Conservation (phyloP, 768 basidiomycete genomes). For the Tylopilus balloui region DNA sequence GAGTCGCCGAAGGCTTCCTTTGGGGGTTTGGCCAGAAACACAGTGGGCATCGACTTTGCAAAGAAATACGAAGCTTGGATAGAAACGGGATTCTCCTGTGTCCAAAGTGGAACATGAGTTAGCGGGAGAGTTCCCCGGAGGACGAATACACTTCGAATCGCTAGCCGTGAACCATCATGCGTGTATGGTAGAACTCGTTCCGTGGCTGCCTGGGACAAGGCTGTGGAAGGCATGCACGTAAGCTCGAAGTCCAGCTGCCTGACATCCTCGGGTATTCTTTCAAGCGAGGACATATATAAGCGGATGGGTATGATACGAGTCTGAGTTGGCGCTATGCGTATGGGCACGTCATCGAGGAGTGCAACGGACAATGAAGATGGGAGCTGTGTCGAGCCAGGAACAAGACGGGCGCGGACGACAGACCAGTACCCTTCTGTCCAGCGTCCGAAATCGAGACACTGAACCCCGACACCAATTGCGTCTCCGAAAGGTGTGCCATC, state of each 20-base stretch:
- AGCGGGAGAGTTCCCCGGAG: conserved; percentile 42
- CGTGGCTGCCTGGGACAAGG: not conserved
- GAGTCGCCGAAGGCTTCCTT: conserved; percentile 24
- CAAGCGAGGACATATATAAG: conserved; percentile 36
- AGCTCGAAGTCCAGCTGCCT: conserved; percentile 40
- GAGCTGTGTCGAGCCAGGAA: not conserved
- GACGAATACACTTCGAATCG: conserved; percentile 1
- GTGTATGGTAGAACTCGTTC: not conserved
- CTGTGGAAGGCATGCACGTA: conserved; percentile 20
- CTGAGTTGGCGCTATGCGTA: conserved; percentile 57
- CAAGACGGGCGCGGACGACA: conserved; percentile 28
- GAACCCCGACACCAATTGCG: conserved; percentile 60
- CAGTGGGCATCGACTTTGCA: conserved; percentile 48
- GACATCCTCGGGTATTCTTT: conserved; percentile 30
- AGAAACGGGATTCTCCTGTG: conserved; percentile 28
- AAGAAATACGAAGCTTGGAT: conserved; percentile 60
- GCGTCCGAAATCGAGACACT: conserved; percentile 34
- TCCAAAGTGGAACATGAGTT: conserved; percentile 43
- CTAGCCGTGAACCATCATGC: too few species aligned
- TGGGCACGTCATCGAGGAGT: conserved; percentile 13
- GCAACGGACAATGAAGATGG: conserved; percentile 19
- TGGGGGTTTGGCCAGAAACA: conserved; percentile 59
- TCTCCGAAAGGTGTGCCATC: conserved; percentile 73
- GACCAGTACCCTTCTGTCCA: conserved; percentile 47
- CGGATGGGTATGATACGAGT: conserved; percentile 54